These are phyloP conservation scores for Apium graveolens DNA, from an alignment of 129 eudicot species.

Conservation along the genomic window DNA sequence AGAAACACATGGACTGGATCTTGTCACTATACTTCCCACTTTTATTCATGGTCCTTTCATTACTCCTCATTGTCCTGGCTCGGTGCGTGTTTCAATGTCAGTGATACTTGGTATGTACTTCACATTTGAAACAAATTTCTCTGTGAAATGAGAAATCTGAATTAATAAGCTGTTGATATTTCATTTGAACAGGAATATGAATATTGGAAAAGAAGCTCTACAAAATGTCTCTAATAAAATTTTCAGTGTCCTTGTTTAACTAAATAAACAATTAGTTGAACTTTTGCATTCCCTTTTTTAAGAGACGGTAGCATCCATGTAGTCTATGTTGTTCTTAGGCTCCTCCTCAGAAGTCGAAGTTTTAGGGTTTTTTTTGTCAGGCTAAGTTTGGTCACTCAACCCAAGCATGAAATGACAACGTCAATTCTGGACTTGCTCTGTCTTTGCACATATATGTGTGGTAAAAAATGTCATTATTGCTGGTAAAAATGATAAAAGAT, in stretches of 20 bases:
- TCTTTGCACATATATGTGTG: background rate
- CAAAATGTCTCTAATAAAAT: background rate
- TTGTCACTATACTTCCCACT: constrained; percentile 26
- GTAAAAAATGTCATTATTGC: too few species aligned
- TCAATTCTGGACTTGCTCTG: background rate
- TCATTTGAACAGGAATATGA: background rate
- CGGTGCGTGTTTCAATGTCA: constrained; percentile 19
- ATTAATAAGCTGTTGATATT: background rate
- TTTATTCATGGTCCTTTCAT: constrained; percentile 30
- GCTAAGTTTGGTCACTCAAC: background rate
- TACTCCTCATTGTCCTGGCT: constrained; percentile 15
- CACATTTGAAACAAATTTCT: background rate
- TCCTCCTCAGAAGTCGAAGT: too few species aligned
- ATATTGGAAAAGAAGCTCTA: background rate
- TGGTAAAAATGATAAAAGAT: too few species aligned
- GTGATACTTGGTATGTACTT: constrained; percentile 22
- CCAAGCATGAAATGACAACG: background rate
- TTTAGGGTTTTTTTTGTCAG: background rate
- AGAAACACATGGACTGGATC: constrained; percentile 22
- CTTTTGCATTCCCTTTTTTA: background rate
- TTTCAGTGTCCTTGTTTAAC: background rate
- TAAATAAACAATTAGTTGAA: background rate
- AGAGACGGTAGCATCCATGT: background rate
- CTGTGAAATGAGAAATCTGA: too few species aligned
- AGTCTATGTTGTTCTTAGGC: background rate